Base-by-base conservation (phyloP, 371 early-diverging fungal species). In the Mucor saturninus region DNA sequence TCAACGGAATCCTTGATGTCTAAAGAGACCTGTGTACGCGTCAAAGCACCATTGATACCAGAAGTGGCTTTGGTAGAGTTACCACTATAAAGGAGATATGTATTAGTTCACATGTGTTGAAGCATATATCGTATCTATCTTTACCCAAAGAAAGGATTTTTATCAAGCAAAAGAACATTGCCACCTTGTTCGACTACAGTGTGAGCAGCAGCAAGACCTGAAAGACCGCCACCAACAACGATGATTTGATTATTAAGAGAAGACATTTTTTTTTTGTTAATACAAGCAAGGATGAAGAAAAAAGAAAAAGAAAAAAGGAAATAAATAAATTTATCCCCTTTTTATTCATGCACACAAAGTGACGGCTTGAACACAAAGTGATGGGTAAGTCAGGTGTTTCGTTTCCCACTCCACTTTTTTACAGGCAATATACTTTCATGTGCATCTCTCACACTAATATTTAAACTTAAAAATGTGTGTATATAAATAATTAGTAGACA, bases 21-120 rank as follows among this genome's bases (percentile, higher is more conserved):
- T 54, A 72, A 72, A 58, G 81, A 74, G 48, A 89, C 76, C 54
- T 89, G 90, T 26, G 95, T 93, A 61, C 83, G 86, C 37, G 98
- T 97, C 52, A 90, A 81, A 37, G 93, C 96, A 50, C 96, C 96
- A 83, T 97, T 97, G 78, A 97, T 97, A 64, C 98, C 98, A 3
- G 96, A 96, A 5, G 98, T 95, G n/a, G 98, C 98, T 84, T 97
- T 97, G 68, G 96, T 91, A 14, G 90, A 90, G 80, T 94, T 94
- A 50, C 97, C 98, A 55, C 94, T 81, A 54, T 35, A 50, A 35
- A 49, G 63, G 21, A 1, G 21, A 21, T 21, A 21, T 21, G 26
- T 45, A 40, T 64, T 37, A 31, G 30, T 29, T 31, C 26, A 62
- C 56, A 62, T 45, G 13, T 32, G 31, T 40, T 31, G 43, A 2